Base-by-base conservation (phyloP, 805 yeast species). In the Phaffomyces thermotolerans region DNA sequence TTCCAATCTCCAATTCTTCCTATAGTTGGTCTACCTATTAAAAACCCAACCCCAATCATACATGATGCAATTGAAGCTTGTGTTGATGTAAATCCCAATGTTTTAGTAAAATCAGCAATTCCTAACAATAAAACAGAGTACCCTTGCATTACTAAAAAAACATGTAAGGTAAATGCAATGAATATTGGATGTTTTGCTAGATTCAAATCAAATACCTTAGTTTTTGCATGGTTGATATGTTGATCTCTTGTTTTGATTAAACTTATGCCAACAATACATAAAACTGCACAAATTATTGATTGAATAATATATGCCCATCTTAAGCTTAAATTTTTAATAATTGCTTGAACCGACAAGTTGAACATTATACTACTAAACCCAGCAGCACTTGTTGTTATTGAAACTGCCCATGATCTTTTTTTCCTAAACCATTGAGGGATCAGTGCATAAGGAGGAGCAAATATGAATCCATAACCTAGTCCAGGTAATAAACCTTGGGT, bases 381-480 rank as follows among this genome's bases (percentile, higher is more conserved):
- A 4, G 68, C 59, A 1, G 75, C 76, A 2, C 63, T 51, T 22
- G 67, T 59, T 8, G 62, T 62, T 6, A 70, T 44, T 13, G 73
- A 69, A 34, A 58, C 55, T 0, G 74, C 72, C 12, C 65, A 60
- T 1, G 82, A 78, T 52, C 90, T 68, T 47, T 66, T 78, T 50
- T 75, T 78, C 34, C 75, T 62, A 60, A 84, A 84, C 82, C 85
- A 84, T 44, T 81, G 88, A 0, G 89, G 87, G 25, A 83, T 51
- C 7, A 83, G 58, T 3, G 78, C 70, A 27, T 79, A 64, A 4
- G 76, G 76, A 0, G 91, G 81, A 8, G 81, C 68, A 38, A 76
- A 71, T 31, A 78, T 65, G 12, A 77, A 54, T 0, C 85, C 79
- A 14, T 69, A 62, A 0, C 70, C 67, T 37, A 76, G 53, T 17